These are phyloP conservation scores for Epichloe uncinata DNA, from an alignment of 2,329 filamentous ascomycete genomes.

Conservation along the genomic window DNA sequence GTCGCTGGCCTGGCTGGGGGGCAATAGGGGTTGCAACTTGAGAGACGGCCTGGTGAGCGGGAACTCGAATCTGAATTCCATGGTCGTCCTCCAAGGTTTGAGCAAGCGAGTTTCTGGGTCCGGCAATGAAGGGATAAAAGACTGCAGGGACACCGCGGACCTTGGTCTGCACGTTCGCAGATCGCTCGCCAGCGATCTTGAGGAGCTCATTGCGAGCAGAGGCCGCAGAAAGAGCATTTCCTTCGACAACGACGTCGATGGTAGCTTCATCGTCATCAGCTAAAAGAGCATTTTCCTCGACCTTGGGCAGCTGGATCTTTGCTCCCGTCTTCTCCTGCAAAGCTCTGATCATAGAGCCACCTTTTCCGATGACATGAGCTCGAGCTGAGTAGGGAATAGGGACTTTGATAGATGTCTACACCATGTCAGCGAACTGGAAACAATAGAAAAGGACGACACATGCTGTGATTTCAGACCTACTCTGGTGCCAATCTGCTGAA, in stretches of 20 bases:
- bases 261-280: constrained; percentile 68
- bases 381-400: constrained; percentile 72
- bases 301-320: constrained; percentile 76
- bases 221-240: constrained; percentile 77
- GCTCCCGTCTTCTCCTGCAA: constrained; percentile 85
- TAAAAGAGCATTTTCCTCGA: constrained; percentile 45
- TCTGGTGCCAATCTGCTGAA: constrained; percentile 76
- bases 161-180: constrained; percentile 68
- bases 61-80: constrained; percentile 71
- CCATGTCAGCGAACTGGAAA: constrained; percentile 1
- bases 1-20: constrained; percentile 52
- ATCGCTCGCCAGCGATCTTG: constrained; percentile 76
- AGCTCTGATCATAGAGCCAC: constrained; percentile 78
- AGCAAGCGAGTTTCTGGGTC: constrained; percentile 56
- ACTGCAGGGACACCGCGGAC: constrained; percentile 77
- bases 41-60: constrained; percentile 66
- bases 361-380: constrained; percentile 84
- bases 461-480: constrained; percentile 33
- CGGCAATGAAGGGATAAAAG: constrained; percentile 91
- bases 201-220: constrained; percentile 74
- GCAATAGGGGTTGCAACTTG: constrained; percentile 52
- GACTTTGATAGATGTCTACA: constrained; percentile 49
- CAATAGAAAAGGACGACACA: no score
- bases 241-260: constrained; percentile 80
- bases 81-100: constrained; percentile 61